These are phyloP conservation scores for Tulasnella sp. DNA, from an alignment of 768 basidiomycete genomes.

Conservation along the genomic window DNA sequence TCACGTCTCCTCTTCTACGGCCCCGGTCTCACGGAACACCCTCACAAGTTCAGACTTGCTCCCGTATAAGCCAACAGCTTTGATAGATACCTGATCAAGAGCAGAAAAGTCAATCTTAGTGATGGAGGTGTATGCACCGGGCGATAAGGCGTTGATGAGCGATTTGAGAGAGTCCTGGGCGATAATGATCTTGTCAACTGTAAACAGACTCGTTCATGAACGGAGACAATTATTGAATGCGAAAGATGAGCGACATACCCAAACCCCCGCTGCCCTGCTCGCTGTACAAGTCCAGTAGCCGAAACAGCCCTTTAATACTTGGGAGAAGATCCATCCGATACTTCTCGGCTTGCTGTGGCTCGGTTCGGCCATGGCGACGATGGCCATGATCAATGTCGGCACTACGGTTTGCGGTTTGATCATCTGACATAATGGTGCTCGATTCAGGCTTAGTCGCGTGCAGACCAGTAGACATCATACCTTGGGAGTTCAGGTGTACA, in stretches of 20 bases:
- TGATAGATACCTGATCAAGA: slow-evolving; percentile 37
- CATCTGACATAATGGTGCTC: too few relatives aligned
- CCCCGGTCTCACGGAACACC: slow-evolving; percentile 32
- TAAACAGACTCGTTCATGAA: background rate
- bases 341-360: too few relatives aligned
- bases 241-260: background rate
- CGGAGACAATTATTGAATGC: background rate
- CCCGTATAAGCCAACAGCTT: slow-evolving; percentile 50
- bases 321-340: slow-evolving; percentile 7
- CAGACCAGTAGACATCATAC: too few relatives aligned
- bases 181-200: slow-evolving; percentile 49
- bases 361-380: too few relatives aligned
- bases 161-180: slow-evolving; percentile 38
- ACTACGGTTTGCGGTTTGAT: too few relatives aligned
- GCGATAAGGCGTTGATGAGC: slow-evolving; percentile 40
- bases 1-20: slow-evolving; percentile 34
- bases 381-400: too few relatives aligned
- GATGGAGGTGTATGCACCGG: slow-evolving; percentile 43
- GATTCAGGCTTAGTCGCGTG: too few relatives aligned
- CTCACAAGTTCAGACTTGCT: slow-evolving; percentile 40
- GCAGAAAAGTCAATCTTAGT: slow-evolving; percentile 47
- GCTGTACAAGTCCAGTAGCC: slow-evolving; percentile 14
- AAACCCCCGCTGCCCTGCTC: slow-evolving; percentile 6
- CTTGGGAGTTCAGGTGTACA: too few relatives aligned
- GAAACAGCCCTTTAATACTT: background rate